Percentiles rank a stretch among this genome's conserved stretches.
These are phyloP conservation scores for Candida ficus DNA, from an alignment of 805 yeast species.

Conservation along the genomic window DNA sequence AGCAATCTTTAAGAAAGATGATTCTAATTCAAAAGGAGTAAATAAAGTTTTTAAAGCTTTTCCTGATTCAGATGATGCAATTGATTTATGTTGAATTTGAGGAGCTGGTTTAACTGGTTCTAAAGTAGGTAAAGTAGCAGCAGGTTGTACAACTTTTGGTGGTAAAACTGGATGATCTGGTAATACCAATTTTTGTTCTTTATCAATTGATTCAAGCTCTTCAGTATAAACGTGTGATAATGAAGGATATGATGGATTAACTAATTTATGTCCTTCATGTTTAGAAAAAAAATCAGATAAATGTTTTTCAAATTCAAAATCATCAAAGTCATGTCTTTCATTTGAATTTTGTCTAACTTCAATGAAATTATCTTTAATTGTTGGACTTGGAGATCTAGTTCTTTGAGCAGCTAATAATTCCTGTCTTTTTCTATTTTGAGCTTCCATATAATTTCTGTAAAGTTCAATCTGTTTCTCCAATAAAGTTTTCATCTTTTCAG, in stretches of 20 bases:
- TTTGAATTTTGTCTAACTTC: conserved; percentile 2
- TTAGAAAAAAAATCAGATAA: conserved; percentile 12
- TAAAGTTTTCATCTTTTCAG: conserved; percentile 21
- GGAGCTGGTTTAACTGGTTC: background rate
- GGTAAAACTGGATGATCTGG: conserved; percentile 12
- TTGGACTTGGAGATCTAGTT: background rate
- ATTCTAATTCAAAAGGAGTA: conserved; percentile 41
- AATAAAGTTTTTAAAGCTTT: conserved; percentile 47
- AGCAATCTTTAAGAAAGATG: conserved; percentile 42
- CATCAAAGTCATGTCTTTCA: conserved; percentile 17
- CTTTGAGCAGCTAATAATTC: background rate
- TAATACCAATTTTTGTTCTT: conserved; percentile 3
- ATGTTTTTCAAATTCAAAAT: conserved; percentile 13
- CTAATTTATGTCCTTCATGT: conserved; percentile 2
- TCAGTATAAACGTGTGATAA: conserved; percentile 8
- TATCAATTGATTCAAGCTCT: background rate
- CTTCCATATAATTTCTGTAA: conserved; percentile 19
- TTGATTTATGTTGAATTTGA: conserved; percentile 32
- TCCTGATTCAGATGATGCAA: conserved; percentile 50
- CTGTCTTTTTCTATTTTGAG: conserved; percentile 23
- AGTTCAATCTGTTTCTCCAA: conserved; percentile 29
- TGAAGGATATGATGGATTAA: conserved; percentile 17
- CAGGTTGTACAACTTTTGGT: conserved; percentile 5
- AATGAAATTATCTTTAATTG: background rate
- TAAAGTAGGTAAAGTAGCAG: too few relatives aligned